These are phyloP conservation scores for Talaromyces sp. DNA, from an alignment of 2,329 filamentous ascomycete species.

Conservation along the genomic window DNA sequence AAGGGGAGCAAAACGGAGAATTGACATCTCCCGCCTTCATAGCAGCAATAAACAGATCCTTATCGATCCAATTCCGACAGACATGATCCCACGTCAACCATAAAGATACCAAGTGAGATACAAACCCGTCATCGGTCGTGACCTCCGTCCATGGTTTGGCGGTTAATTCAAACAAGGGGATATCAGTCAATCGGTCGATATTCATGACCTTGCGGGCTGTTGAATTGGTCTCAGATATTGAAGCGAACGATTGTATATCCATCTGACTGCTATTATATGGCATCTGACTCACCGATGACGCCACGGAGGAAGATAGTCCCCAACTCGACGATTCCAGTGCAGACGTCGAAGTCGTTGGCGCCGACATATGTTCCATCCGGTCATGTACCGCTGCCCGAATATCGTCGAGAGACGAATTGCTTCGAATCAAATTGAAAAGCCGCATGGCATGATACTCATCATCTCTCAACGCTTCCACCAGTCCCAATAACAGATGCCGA, in stretches of 20 bases:
- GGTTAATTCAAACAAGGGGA: slow-evolving; percentile 17
- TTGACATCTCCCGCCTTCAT: slow-evolving; percentile 25
- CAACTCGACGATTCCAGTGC: slow-evolving; percentile 14
- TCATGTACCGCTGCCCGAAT: slow-evolving; percentile 17
- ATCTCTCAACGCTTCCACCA: slow-evolving; percentile 12
- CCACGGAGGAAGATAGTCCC: not conserved
- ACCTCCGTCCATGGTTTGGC: slow-evolving; percentile 30
- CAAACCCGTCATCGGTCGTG: slow-evolving; percentile 26
- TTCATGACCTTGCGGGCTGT: slow-evolving; percentile 11
- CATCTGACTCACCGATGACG: not conserved
- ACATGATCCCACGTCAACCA: slow-evolving; percentile 31
- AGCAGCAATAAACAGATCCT: slow-evolving; percentile 25
- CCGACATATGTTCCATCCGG: slow-evolving; percentile 1
- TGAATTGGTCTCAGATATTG: not conserved
- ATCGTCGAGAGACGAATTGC: slow-evolving; percentile 22
- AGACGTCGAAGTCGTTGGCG: slow-evolving; percentile 13
- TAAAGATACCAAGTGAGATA: slow-evolving; percentile 31
- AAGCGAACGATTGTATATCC: not conserved
- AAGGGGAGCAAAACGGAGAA: slow-evolving; percentile 29
- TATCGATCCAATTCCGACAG: slow-evolving; percentile 28
- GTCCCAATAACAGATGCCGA: slow-evolving; percentile 6
- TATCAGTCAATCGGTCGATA: slow-evolving; percentile 16
- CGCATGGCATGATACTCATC: slow-evolving; percentile 15
- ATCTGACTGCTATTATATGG: not conserved
- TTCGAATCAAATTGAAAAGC: slow-evolving; percentile 22